Evolutionary conservation across 345 rosid genomes (phyloP), one percentile per base, ranked within the genome.

Genomic region (Kernera saxatilis): DNA sequence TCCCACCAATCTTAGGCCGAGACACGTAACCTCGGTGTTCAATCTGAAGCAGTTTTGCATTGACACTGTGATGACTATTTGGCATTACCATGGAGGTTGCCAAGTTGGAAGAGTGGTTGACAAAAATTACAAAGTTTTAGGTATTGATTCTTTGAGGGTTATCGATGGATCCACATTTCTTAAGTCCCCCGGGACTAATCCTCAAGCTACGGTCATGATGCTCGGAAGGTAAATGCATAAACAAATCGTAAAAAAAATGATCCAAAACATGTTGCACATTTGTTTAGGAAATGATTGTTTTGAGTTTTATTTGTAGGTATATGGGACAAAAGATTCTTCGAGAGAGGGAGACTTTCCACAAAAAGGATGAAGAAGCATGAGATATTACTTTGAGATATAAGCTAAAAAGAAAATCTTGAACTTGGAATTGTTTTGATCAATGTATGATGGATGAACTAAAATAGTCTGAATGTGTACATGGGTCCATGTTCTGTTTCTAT

Each of bases 51-150:
- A 88, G 27, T 89, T 84, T 64, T 87, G 92, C 68, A 80, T 41
- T 0, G 87, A 84, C 69, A 85, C 90, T 5, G 96, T 84, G 21
- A 78, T 74, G 83, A 89, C 92, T 1, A 80, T 87, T 18, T 89
- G 90, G 90, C 96, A 84, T 64, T 89, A 85, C 57, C 92, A 85
- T 55, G 92, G 90, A 25, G 96, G 92, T 33, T 89, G 96, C 27
- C 90, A 80, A 72, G 83, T 85, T 22, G 84, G 85, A 11, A 77
- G 56, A 41, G 96, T 87, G 21, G 85, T 87, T 5, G 92, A 89
- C 74, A 72, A 22, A 29, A 78, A 85, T 58, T 87, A 82, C 64
- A 82, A 57, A 56, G 96, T 87, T 3, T 8, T 77, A 55, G 88
- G 96, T 5, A 70, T 85, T 6, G 87, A 84, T 63, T 70, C 68